Conservation (phyloP, 2,329 filamentous ascomycete genomes). For the Apiospora malaysiana region DNA sequence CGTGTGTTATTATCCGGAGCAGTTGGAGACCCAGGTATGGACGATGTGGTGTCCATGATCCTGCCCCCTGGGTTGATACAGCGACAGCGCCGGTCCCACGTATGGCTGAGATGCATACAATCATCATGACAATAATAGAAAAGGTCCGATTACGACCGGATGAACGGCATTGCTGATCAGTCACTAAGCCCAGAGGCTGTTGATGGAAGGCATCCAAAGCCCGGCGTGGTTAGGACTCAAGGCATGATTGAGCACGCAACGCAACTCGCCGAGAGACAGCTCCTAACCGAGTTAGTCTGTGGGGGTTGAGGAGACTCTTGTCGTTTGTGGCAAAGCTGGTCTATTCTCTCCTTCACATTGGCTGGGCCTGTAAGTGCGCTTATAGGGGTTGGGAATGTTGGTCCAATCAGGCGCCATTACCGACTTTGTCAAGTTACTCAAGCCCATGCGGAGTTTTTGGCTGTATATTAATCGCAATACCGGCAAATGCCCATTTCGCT, state of each 20-base stretch:
- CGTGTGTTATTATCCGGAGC: not conserved
- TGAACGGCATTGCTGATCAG: not conserved
- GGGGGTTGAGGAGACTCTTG: not conserved
- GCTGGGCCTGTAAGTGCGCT: not conserved
- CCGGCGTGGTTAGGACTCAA: not conserved
- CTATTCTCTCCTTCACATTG: not conserved
- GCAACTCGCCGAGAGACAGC: not conserved
- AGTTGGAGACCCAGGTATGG: not conserved
- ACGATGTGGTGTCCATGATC: not conserved
- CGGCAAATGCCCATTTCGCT: conserved; percentile 19
- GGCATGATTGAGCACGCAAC: not conserved
- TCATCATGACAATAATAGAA: not conserved
- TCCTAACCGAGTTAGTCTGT: not conserved
- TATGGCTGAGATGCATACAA: not conserved
- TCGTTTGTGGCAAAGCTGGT: conserved; percentile 1
- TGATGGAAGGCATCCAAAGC: not conserved
- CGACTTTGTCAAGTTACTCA: not conserved
- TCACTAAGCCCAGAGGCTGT: not conserved
- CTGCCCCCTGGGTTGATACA: not conserved
- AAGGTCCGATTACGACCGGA: not conserved
- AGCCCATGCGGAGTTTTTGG: conserved; percentile 14
- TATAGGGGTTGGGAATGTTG: not conserved
- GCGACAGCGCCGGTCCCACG: too few species aligned
- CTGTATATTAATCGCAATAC: conserved; percentile 20
- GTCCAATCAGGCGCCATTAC: not conserved